Conservation (phyloP, 2,329 filamentous ascomycete genomes). For the Colletotrichum sp. region DNA sequence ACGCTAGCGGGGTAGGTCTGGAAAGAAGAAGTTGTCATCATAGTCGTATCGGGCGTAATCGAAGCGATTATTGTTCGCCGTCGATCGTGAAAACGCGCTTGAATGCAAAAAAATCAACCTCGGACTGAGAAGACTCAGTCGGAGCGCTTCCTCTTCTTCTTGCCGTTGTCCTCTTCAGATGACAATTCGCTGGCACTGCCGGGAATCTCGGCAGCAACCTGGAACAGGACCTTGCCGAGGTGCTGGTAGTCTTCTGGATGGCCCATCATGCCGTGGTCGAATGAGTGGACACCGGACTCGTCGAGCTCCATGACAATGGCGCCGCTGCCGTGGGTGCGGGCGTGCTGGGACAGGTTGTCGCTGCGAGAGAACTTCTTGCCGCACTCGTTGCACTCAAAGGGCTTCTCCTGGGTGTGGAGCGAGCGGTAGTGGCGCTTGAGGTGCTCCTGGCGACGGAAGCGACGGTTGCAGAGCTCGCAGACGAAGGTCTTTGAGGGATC, state of each 20-base stretch:
- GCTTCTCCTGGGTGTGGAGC: slow-evolving; percentile 98
- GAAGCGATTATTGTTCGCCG: slow-evolving; percentile 19
- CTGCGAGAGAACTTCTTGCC: slow-evolving; percentile 99
- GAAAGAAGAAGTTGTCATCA: slow-evolving; percentile 24
- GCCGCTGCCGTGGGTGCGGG: slow-evolving; percentile 89
- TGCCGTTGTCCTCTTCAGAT: slow-evolving; percentile 57
- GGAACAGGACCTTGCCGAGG: slow-evolving; percentile 81
- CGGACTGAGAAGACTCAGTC: slow-evolving; percentile 47
- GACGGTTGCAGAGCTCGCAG: slow-evolving; percentile 93
- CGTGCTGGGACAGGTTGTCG: slow-evolving; percentile 96
- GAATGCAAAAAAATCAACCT: slow-evolving; percentile 14
- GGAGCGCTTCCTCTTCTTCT: slow-evolving; percentile 82
- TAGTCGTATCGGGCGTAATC: slow-evolving; percentile 36
- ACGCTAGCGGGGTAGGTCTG: slow-evolving; percentile 22
- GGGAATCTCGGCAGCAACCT: slow-evolving; percentile 76
- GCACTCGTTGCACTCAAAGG: slow-evolving; percentile 96
- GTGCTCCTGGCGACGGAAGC: slow-evolving; percentile 97
- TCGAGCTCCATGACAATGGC: slow-evolving; percentile 92
- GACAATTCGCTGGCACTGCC: slow-evolving; percentile 67
- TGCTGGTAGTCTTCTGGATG: slow-evolving; percentile 65
- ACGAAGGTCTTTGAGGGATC: slow-evolving; percentile 99
- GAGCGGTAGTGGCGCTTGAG: slow-evolving; percentile 98
- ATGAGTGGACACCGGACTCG: slow-evolving; percentile 60
- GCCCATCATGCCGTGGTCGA: slow-evolving; percentile 46
- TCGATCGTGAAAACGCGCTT: slow-evolving; percentile 11